Conservation (phyloP, 2,329 filamentous ascomycete species). For the Xylariaceae sp. region DNA sequence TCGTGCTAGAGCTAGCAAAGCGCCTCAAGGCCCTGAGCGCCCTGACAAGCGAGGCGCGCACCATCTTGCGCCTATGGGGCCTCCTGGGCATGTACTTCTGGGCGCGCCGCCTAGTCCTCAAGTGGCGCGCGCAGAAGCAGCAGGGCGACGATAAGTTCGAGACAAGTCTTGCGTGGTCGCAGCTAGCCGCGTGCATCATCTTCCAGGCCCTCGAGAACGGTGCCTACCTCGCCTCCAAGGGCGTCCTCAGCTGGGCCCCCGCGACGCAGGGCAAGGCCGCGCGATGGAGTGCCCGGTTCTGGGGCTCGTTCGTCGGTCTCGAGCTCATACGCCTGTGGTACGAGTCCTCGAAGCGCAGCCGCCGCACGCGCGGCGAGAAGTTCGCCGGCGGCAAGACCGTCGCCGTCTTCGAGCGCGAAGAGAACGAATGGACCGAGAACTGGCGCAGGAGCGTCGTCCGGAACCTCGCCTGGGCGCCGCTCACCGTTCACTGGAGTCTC, state of each 20-base stretch:
- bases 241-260: slow-evolving; percentile 58
- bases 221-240: slow-evolving; percentile 70
- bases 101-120: slow-evolving; percentile 48
- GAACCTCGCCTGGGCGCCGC: slow-evolving; percentile 72
- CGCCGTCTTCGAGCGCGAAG: slow-evolving; percentile 30
- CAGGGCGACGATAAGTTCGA: slow-evolving; percentile 40
- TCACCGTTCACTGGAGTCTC: slow-evolving; percentile 79
- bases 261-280: slow-evolving; percentile 58
- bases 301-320: slow-evolving; percentile 71
- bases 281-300: slow-evolving; percentile 72
- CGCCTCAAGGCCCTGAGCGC: slow-evolving; percentile 58
- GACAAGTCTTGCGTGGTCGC: slow-evolving; percentile 56
- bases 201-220: slow-evolving; percentile 83
- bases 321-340: slow-evolving; percentile 65
- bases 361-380: slow-evolving; percentile 33
- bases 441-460: slow-evolving; percentile 66
- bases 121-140: slow-evolving; percentile 33
- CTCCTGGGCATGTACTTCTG: slow-evolving; percentile 70
- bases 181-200: slow-evolving; percentile 61
- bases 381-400: slow-evolving; percentile 42
- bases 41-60: slow-evolving; percentile 66
- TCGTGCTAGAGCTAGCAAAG: slow-evolving; percentile 46
- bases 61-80: slow-evolving; percentile 73
- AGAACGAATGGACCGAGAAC: slow-evolving; percentile 41
- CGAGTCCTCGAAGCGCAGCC: slow-evolving; percentile 40